Conservation (phyloP, 352 stramenopile genomes). For the Phytophthora ohioensis region DNA sequence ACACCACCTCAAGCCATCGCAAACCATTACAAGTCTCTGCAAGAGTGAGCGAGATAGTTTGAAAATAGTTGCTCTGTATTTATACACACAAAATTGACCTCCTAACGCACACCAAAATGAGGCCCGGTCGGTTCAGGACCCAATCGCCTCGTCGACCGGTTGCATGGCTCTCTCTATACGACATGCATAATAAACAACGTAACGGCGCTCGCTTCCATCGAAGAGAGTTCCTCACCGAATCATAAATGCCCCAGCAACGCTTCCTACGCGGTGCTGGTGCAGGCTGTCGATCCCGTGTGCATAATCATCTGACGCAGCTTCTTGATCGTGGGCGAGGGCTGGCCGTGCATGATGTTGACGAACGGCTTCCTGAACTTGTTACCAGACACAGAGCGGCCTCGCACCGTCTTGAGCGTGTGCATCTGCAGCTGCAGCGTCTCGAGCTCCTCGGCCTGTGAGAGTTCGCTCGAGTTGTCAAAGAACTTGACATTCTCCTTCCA, state of each 20-base stretch:
- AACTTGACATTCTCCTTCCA: slow-evolving; percentile 91
- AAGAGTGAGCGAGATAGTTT: background rate
- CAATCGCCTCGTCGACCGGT: slow-evolving; percentile 13
- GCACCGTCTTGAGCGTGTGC: slow-evolving; percentile 64
- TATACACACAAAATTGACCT: slow-evolving; percentile 45
- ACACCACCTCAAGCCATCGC: background rate
- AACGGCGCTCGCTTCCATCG: slow-evolving; percentile 8
- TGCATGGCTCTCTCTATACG: slow-evolving; percentile 27
- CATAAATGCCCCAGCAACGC: slow-evolving; percentile 20
- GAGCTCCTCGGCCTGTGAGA: slow-evolving; percentile 69
- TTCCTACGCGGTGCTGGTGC: slow-evolving; percentile 45
- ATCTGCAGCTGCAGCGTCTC: slow-evolving; percentile 64
- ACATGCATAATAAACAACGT: slow-evolving; percentile 51
- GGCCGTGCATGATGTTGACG: slow-evolving; percentile 62
- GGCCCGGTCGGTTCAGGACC: slow-evolving; percentile 4
- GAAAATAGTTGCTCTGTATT: slow-evolving; percentile 44
- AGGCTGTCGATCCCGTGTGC: slow-evolving; percentile 50
- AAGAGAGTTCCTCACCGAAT: slow-evolving; percentile 12
- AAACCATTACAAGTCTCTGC: background rate
- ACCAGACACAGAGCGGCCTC: slow-evolving; percentile 43
- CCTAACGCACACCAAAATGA: slow-evolving; percentile 30
- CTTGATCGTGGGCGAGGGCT: slow-evolving; percentile 71
- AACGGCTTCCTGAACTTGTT: slow-evolving; percentile 68
- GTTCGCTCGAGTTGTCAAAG: slow-evolving; percentile 64
- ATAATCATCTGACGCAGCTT: slow-evolving; percentile 73